Evolutionary conservation across 2,329 filamentous ascomycete species (phyloP), one percentile per base, ranked within the genome.

Genomic region (Aspergillus spinulosporus): DNA sequence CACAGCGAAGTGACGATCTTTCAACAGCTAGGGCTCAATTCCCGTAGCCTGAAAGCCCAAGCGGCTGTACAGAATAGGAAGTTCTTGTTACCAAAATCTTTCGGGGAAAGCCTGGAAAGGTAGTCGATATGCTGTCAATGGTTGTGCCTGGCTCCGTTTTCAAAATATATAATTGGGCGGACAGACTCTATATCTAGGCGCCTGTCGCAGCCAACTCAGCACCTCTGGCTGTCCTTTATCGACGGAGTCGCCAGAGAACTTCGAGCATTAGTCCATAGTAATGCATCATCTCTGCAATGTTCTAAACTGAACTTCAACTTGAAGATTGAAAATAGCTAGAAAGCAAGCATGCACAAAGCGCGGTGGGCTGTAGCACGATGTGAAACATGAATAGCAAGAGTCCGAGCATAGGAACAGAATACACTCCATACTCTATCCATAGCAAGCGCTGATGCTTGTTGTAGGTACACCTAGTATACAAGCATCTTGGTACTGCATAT

Each of bases 81-180:
- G 42, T 2, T 31, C 26, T 14, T 51, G 26, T 14, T 7, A 12
- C 34, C 8, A 12, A 36, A 15, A 31, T 48, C 21, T 21, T 36
- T 52, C 43, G 43, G 52, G 46, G 28, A 44, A 44, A 21, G 37
- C 43, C 43, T 37, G 39, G 48, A 52, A 47, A 37, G 42, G 15
- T 4, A 21, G 49, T 52, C 42, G 42, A 52, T 43, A 43, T 7
- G 15, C 31, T 54, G 26, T 28, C 43, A 21, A 21, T 21, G 21
- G 21, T 21, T 51, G 48, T 57, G 42, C 54, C 44, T 44, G 54
- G 28, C 52, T 52, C 21, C 37, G 39, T 40, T 48, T 11, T 52
- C 49, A 44, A 36, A 34, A 44, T 44, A 52, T 52, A 44, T 12
- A 36, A 12, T 8, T 36, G 34, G 21, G 21, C 21, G 21, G 21